phyloP scores from a whole-genome alignment of 2,329 filamentous ascomycete species.

The Biscogniauxia marginata region DNA sequence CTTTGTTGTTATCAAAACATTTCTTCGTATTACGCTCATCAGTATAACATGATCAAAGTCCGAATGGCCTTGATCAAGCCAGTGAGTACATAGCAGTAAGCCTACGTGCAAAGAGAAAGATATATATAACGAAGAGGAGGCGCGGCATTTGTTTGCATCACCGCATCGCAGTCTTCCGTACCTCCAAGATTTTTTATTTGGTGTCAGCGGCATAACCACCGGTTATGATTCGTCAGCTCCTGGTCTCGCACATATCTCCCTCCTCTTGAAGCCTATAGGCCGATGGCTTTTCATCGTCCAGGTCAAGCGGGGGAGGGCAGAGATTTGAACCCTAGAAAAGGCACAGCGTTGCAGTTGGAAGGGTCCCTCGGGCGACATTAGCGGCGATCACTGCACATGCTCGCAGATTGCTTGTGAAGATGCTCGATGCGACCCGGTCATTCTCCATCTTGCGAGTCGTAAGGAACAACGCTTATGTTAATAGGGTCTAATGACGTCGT shows the following conservation, averaged over 20 bases:
- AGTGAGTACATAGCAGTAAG: neutral
- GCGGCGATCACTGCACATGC: slow-evolving; percentile 23
- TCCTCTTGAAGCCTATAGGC: neutral
- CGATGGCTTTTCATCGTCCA: neutral
- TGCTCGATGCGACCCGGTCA: neutral
- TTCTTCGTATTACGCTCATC: too few relatives aligned
- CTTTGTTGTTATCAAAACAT: too few relatives aligned
- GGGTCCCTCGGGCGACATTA: slow-evolving; percentile 16
- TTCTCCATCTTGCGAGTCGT: too few relatives aligned
- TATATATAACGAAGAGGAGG: neutral
- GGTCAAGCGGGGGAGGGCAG: neutral
- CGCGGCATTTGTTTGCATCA: neutral
- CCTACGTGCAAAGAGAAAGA: neutral
- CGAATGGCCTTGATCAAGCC: neutral
- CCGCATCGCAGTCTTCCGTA: neutral
- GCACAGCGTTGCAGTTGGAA: slow-evolving; percentile 13
- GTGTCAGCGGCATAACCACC: neutral
- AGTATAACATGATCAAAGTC: neutral
- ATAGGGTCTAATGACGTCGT: too few relatives aligned
- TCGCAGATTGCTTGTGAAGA: neutral
- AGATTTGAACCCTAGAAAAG: neutral
- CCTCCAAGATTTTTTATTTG: neutral
- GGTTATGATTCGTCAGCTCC: neutral
- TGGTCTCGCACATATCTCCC: neutral
- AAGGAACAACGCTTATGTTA: too few relatives aligned